Conservation (phyloP, 257 asterid genomes). For the Buddleja alternifolia region DNA sequence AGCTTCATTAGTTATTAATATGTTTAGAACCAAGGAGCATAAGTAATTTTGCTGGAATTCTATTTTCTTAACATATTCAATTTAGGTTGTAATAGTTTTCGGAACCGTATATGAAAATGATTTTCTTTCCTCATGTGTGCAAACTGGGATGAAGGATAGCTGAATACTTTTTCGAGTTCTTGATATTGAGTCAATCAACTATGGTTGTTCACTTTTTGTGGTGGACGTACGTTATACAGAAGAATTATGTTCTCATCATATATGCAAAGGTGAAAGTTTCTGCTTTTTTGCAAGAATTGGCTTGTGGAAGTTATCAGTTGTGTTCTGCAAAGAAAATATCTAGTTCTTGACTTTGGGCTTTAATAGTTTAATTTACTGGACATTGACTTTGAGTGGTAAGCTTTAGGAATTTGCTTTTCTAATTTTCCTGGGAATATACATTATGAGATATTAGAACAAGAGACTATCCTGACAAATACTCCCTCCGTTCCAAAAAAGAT, state of each 20-base stretch:
- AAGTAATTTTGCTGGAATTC: not conserved
- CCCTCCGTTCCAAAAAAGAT: too few relatives aligned
- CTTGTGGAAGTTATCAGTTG: not conserved
- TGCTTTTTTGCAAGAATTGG: not conserved
- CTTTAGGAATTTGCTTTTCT: not conserved
- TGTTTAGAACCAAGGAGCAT: not conserved
- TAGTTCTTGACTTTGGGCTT: not conserved
- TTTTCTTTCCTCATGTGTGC: not conserved
- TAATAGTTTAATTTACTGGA: constrained; percentile 1
- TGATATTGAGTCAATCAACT: not conserved
- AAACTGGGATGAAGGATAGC: not conserved
- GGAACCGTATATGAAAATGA: not conserved
- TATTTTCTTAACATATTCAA: not conserved
- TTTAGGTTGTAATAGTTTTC: not conserved
- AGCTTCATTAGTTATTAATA: not conserved
- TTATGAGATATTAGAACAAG: constrained; percentile 4
- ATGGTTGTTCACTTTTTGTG: constrained; percentile 14
- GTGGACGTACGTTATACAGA: not conserved
- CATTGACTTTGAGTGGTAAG: not conserved
- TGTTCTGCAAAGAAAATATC: not conserved
- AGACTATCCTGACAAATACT: not conserved
- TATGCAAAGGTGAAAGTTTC: not conserved
- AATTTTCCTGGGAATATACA: not conserved
- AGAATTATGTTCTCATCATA: not conserved
- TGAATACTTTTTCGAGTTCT: not conserved